Base-by-base conservation (phyloP, 148 eudicot genomes). In the Chenopodium formosanum region DNA sequence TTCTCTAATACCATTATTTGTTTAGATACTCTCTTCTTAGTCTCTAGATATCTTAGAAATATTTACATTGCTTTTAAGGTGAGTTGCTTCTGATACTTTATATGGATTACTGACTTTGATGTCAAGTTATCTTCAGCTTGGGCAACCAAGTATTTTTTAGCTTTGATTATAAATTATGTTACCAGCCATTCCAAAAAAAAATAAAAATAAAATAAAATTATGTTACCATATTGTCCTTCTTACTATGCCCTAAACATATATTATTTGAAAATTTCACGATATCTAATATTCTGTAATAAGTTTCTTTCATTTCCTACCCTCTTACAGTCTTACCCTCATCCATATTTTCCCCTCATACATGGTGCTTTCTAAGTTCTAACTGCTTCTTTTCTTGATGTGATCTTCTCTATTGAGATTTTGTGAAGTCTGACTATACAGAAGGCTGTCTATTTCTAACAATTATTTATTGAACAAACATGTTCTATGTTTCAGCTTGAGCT, bases 401-500 rank as follows among this genome's bases (percentile, higher is more conserved):
- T 6, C 37, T 31, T 40, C 0, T 16, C 4, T 19, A 4, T 17
- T 69, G 44, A 7, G 2, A 10, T 4, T 4, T 14, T 4, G 0
- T 17, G 7, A 23, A 16, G 20, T 17, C 73, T 32, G n/a, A 40
- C 44, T 6, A 40, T 40, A 40, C 44, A 6, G 7, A 46, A 1
- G 9, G 17, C 73, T 32, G 3, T 25, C 23, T 48, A 13, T 46
- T 80, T 56, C 50, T n/a, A 6, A 14, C 16, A 37, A 50, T 78
- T 56, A 40, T 77, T 27, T 10, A 67, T 65, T 67, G 27, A 17
- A 25, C 23, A 2, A 25, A 29, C n/a, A 7, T 63, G 47, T 40
- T 40, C 44, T 40, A 40, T 6, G 44, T 94, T 91, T 67, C 93
- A 96, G 99, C 95, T 94, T 85, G 99, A 96, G 91, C 90, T 91